Evolutionary conservation across 192 early-diverging fungal genomes (phyloP), one percentile per base, ranked within the genome.

Genomic region (Rhizophagus clarus): DNA sequence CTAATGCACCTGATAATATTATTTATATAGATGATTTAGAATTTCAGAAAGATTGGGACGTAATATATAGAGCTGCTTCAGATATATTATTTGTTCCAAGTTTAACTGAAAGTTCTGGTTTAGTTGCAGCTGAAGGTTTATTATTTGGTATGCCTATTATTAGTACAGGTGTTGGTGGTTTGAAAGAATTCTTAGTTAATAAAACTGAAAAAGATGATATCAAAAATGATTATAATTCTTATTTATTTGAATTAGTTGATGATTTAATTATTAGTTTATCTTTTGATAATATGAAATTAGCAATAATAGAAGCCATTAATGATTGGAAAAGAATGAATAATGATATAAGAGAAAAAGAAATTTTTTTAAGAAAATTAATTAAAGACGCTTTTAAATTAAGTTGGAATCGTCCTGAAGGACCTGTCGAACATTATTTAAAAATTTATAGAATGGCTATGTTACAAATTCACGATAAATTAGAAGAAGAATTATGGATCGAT

Each of bases 71-170:
- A 51, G 85, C 85, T 56, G 89, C 89, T 2, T 85, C 89, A 5
- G 89, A 90, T 79, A 84, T 86, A 79, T 74, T 88, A 3, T 80
- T 89, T 69, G 86, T 90, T 9, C 89, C 89, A 0, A 88, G 87
- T 4, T 26, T 88, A 31, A 90, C 88, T 0, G 88, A 90, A 75
- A 88, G 84, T 47, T 90, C 89, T 82, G 88, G 89, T 0, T 81
- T 89, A 1, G 85, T 90, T 1, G 89, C 89, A 11, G 89, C 82
- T 3, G 89, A 90, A 74, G 89, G 89, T 5, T 79, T 90, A 20
- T 76, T 89, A 11, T 90, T 90, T 83, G 89, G 89, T 14, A 80
- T 85, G 2, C 72, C 87, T 31, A 82, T 90, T 6, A 84, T 90
- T 37, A 88, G 87, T 1, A 84, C 85, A 0, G 87, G 88, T 51